Evolutionary conservation across 164 flowering plant genomes (phyloP), one percentile per base, ranked within the genome.

Genomic region (Chimonanthus salicifolius): DNA sequence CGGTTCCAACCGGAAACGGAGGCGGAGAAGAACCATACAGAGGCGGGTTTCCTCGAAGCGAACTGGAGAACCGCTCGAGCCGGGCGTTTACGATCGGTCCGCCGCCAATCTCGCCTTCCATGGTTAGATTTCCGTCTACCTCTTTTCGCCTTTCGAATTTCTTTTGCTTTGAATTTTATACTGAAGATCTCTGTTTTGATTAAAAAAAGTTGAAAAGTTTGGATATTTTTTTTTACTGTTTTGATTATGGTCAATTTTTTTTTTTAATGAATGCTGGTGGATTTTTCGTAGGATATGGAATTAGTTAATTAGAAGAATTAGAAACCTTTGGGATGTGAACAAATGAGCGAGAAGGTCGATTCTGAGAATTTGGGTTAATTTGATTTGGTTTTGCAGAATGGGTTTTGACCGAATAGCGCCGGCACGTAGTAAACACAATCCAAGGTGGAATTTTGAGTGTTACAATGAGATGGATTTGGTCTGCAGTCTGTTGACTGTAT

Each of bases 61-160:
- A 51, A 75, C 85, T 47, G 86, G 82, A 60, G 74, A 78, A 71
- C 15, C 68, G 68, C 84, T 87, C 9, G 21, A 71, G 4, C 20
- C 33, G 33, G 44, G n/a, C 33, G 3, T 33, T 62, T 47, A 77
- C 58, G 94, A 87, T 86, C 88, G 69, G 43, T 73, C 90, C 69
- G 78, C 72, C 82, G 64, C 54, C 74, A 88, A 86, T 74, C 88
- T 87, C n/a, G 71, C 86, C 62, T 82, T 82, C 58, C 85, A 79
- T 79, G 88, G 91, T 85, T 21, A 5, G 67, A 62, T 8, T 70
- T 64, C 21, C 7, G 2, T 70, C 15, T 6, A 47, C 71, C 63
- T 70, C 72, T 33, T 69, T 10, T 43, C 1, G 10, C 21, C 6
- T 6, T 11, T 70, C 62, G 7, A 1, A 33, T 33, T 13, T 18